phyloP scores from a whole-genome alignment of 2,329 filamentous ascomycete species.

The Aspergillus sp. region DNA sequence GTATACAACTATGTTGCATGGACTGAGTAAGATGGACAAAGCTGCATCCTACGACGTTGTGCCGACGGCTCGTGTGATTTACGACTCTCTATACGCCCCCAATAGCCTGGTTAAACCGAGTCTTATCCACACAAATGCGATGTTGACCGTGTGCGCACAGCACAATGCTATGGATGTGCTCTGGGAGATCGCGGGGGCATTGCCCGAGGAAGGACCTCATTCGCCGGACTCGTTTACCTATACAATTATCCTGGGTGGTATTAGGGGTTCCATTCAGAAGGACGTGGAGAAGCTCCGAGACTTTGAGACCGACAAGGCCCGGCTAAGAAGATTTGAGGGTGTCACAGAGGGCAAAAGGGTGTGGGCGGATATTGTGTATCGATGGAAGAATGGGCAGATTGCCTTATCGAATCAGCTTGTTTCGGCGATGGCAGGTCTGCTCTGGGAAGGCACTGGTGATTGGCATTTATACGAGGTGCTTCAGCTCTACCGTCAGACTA shows the following conservation, averaged over 20 bases:
- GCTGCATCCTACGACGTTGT: constrained; percentile 56
- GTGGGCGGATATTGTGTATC: constrained; percentile 77
- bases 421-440: constrained; percentile 74
- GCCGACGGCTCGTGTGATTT: constrained; percentile 70
- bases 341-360: constrained; percentile 69
- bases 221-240: constrained; percentile 73
- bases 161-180: constrained; percentile 76
- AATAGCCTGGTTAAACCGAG: constrained; percentile 60
- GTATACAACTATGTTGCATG: constrained; percentile 79
- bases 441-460: constrained; percentile 63
- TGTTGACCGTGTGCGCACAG: constrained; percentile 76
- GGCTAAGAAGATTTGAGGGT: constrained; percentile 35
- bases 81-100: constrained; percentile 62
- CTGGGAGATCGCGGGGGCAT: constrained; percentile 71
- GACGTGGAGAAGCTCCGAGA: constrained; percentile 31
- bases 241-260: constrained; percentile 76
- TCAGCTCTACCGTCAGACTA: constrained; percentile 75
- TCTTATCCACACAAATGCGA: constrained; percentile 82
- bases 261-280: constrained; percentile 53
- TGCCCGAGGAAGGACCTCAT: constrained; percentile 63
- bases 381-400: constrained; percentile 71
- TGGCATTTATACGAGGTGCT: constrained; percentile 71
- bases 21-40: constrained; percentile 64
- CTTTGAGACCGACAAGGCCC: constrained; percentile 28
- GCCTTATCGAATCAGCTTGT: constrained; percentile 76